phyloP scores from a whole-genome alignment of 2,329 filamentous ascomycete species.

The Nothophaeocryptopus gaeumannii region DNA sequence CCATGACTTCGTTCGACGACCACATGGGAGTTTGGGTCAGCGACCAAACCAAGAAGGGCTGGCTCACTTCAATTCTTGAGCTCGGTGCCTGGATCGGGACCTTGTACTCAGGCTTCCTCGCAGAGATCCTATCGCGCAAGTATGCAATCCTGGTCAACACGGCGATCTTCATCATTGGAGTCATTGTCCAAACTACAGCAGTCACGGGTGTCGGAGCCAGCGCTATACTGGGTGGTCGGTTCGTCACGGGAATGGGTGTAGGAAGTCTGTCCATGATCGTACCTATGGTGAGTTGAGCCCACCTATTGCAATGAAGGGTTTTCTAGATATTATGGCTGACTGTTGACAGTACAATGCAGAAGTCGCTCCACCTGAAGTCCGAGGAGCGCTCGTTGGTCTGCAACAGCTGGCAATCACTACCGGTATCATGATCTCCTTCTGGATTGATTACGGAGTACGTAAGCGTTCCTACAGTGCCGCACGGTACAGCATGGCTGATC shows the following conservation, averaged over 20 bases:
- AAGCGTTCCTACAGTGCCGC: too few relatives aligned
- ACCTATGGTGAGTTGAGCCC: constrained; percentile 34
- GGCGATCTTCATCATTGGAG: constrained; percentile 66
- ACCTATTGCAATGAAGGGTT: too few relatives aligned
- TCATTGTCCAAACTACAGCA: constrained; percentile 65
- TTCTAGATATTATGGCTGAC: too few relatives aligned
- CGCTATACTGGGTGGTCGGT: constrained; percentile 67
- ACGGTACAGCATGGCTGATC: too few relatives aligned
- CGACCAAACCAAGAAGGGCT: constrained; percentile 44
- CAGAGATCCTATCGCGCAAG: constrained; percentile 63
- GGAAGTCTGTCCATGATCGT: constrained; percentile 65
- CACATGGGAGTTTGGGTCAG: constrained; percentile 43
- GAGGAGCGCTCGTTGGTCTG: constrained; percentile 63
- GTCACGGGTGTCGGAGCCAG: constrained; percentile 53
- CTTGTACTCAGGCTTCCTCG: constrained; percentile 67
- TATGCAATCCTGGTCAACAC: constrained; percentile 66
- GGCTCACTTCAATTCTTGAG: constrained; percentile 64
- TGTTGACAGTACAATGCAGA: constrained; percentile 44
- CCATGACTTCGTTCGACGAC: constrained; percentile 46
- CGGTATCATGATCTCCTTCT: constrained; percentile 56
- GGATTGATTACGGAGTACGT: background rate
- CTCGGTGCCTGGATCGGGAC: constrained; percentile 76
- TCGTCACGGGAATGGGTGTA: constrained; percentile 67
- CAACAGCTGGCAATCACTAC: constrained; percentile 62
- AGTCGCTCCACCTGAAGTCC: constrained; percentile 59